Evolutionary conservation across 305 asterid genomes (phyloP).

Genomic region (Solanum hybrid): DNA sequence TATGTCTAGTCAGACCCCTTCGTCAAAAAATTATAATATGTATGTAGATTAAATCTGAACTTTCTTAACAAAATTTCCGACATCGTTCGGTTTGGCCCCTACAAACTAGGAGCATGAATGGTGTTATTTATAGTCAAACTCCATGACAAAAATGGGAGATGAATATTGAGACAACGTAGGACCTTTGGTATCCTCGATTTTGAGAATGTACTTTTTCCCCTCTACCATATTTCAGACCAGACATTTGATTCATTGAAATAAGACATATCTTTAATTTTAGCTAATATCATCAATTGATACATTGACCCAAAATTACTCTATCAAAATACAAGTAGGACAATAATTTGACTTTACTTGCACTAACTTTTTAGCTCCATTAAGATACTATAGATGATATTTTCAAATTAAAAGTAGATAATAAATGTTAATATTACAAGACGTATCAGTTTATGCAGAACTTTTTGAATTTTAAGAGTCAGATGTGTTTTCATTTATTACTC

Average conservation of each 20-base stretch:
- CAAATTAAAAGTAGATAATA: not conserved
- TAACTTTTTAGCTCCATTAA: not conserved
- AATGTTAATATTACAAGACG: not conserved
- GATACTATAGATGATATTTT: not conserved
- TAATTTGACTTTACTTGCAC: not conserved
- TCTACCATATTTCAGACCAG: not conserved
- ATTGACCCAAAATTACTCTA: not conserved
- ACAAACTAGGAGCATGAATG: not conserved
- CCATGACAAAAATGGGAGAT: not conserved
- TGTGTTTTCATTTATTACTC: not conserved
- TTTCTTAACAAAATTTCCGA: not conserved
- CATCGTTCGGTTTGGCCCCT: not conserved
- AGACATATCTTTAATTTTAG: not conserved
- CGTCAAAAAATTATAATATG: no score
- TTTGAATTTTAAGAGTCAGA: not conserved
- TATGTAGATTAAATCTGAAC: no score
- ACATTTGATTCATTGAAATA: not conserved
- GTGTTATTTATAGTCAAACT: not conserved
- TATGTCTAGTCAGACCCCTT: not conserved
- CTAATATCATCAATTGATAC: not conserved
- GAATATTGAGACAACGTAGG: not conserved
- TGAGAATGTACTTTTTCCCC: not conserved
- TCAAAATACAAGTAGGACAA: not conserved
- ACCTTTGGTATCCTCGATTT: not conserved
- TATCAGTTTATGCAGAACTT: no score